Base-by-base conservation (phyloP, 805 yeast species). In the Candida saitoana region DNA sequence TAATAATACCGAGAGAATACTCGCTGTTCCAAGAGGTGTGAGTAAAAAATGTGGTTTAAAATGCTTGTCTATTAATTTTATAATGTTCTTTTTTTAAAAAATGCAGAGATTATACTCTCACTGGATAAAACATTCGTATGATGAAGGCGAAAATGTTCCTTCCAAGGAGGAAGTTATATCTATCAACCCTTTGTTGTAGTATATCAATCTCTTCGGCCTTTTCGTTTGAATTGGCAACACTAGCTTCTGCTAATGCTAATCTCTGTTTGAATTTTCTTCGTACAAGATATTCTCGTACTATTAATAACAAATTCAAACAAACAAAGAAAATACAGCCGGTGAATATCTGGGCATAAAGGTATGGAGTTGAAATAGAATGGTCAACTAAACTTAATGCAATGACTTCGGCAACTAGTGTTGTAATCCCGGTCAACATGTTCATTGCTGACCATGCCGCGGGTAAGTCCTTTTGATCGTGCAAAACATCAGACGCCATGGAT, bases 321-420 rank as follows among this genome's bases (percentile, higher is more conserved):
- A 56, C 57, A n/a, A 71, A 49, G 47, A 71, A 73, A 34, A 72
- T 53, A 14, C 69, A 54, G 3, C 84, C 85, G 3, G 79, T 71
- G 52, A 79, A 80, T 1, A 79, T 65, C 49, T 80, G 86, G 2
- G 83, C 70, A 47, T 80, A 70, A 24, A 74, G 57, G 48, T 73
- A 82, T 3, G 86, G 84, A 6, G 45, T 47, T 3, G 44, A 14
- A 18, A 20, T 18, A 12, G 24, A 30, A 7, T 42, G 18, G 5
- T 37, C 39, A 18, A 66, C 63, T 36, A 79, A 54, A 2, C 76
- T 67, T 44, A 79, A 71, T 0, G 79, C 83, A 37, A 79, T 70
- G 5, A 77, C 69, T 57, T 79, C 85, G 3, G 77, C 64, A 1
- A 71, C 67, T 20, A 79, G 55, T 2, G 70, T 54, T 22, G 63